These are phyloP conservation scores for Dothistroma septosporum DNA, from an alignment of 2,329 filamentous ascomycete species.

Conservation along the genomic window DNA sequence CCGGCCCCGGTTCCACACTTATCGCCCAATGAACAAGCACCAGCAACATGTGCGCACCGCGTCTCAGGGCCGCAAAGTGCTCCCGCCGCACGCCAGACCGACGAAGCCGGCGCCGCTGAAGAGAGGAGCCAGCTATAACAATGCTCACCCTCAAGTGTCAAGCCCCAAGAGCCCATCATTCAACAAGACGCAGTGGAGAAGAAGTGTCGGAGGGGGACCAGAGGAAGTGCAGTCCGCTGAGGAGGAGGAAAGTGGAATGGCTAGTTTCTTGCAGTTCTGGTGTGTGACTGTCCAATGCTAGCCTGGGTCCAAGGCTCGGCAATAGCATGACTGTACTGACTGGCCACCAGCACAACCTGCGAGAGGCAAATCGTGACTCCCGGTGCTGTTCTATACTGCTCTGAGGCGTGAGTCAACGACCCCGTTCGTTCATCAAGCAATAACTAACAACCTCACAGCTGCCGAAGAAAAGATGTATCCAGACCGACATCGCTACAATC, in stretches of 20 bases:
- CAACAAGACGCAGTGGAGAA: slow-evolving; percentile 18
- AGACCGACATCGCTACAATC: slow-evolving; percentile 19
- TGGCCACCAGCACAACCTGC: slow-evolving; percentile 53
- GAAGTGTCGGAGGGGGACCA: slow-evolving; percentile 17
- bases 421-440: background rate
- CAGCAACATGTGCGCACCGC: slow-evolving; percentile 24
- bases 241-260: slow-evolving; percentile 49
- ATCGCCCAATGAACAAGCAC: slow-evolving; percentile 24
- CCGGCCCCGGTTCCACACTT: slow-evolving; percentile 3
- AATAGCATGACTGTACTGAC: slow-evolving; percentile 7
- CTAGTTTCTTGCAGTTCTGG: slow-evolving; percentile 53
- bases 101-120: slow-evolving; percentile 23
- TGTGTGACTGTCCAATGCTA: slow-evolving; percentile 28
- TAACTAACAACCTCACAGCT: slow-evolving; percentile 34
- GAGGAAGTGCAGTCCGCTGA: slow-evolving; percentile 21
- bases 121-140: slow-evolving; percentile 26
- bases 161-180: slow-evolving; percentile 9
- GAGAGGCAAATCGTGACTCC: slow-evolving; percentile 62
- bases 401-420: slow-evolving; percentile 52
- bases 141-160: slow-evolving; percentile 16
- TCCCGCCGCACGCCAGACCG: slow-evolving; percentile 26
- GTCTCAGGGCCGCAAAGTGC: slow-evolving; percentile 27
- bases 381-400: slow-evolving; percentile 61
- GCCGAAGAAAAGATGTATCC: slow-evolving; percentile 42
- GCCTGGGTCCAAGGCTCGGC: background rate